Base-by-base conservation (phyloP, 2,329 filamentous ascomycete genomes). In the Aspergillus cejpii region DNA sequence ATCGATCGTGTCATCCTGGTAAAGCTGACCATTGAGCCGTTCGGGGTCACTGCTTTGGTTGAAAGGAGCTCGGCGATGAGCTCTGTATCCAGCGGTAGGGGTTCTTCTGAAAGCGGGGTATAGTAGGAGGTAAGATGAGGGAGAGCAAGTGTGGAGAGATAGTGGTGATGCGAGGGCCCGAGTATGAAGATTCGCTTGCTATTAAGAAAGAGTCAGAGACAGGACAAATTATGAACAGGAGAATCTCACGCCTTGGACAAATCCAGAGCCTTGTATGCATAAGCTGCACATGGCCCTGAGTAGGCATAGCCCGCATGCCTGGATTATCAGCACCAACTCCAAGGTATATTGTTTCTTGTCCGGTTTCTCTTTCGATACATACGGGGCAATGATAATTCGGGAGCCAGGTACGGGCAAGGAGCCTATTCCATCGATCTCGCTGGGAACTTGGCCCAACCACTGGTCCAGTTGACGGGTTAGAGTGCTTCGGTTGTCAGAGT, bases 301-400 rank as follows among this genome's bases (percentile, higher is more conserved):
- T 91, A 97, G 1, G 79, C 73, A 70, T 95, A 98, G 49, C 92
- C 92, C 48, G 92, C 92, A 66, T 98, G 92, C 49, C 91, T 96
- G 58, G 56, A 42, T 45, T 11, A 43, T 37, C 39, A 62, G 49
- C 40, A 49, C 48, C 29, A 31, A 7, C 15, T 26, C 31, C 17
- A 17, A n/a, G 28, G 6, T 34, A 20, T 4, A 12, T 29, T 8
- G 23, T 8, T 8, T 19, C 10, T 20, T 24, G n/a, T 14, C 19
- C 10, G 39, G 14, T n/a, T 24, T 21, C 15, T 23, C n/a, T 21
- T 26, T 6, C 37, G 41, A 14, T 36, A 57, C 85, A 74, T 78
- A 96, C 91, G 92, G 92, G 49, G 89, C 89, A 63, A 98, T 96
- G 44, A 98, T 84, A 11, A 92, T 75, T 65, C 88, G 80, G 4